phyloP scores from a whole-genome alignment of 176 grass and related monocot species.

The Musa troglodytarum region DNA sequence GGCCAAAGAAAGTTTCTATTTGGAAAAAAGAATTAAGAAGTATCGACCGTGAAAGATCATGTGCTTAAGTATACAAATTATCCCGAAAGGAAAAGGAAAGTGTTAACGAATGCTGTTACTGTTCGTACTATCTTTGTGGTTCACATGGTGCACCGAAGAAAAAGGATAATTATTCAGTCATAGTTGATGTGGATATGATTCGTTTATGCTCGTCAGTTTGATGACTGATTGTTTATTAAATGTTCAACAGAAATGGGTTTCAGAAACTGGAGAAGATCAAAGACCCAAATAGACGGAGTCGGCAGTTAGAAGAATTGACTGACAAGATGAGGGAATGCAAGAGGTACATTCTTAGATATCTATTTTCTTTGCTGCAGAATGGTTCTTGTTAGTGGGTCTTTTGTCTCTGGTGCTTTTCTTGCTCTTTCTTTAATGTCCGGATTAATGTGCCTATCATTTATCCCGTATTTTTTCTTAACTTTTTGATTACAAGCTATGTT shows the following conservation, averaged over 20 bases:
- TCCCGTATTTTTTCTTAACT: background rate
- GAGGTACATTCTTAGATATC: constrained; percentile 29
- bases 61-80: too few species aligned
- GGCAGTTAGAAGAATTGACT: constrained; percentile 81
- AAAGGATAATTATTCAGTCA: too few species aligned
- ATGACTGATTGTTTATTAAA: background rate
- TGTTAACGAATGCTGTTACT: too few species aligned
- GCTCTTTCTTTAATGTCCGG: background rate
- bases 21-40: too few species aligned
- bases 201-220: too few species aligned
- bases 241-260: constrained; percentile 73
- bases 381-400: too few species aligned
- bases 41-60: too few species aligned
- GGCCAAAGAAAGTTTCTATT: too few species aligned
- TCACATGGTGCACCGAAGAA: too few species aligned
- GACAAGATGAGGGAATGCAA: constrained; percentile 97
- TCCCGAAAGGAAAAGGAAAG: too few species aligned
- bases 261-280: constrained; percentile 96
- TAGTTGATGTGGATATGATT: too few species aligned
- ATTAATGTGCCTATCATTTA: background rate
- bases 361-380: background rate
- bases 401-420: background rate
- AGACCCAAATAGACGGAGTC: constrained; percentile 66
- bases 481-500: background rate
- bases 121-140: too few species aligned